Percentiles rank a stretch among this genome's conserved stretches.
phyloP scores from a whole-genome alignment of 2,329 filamentous ascomycete species.

The Bipolaris oryzae region DNA sequence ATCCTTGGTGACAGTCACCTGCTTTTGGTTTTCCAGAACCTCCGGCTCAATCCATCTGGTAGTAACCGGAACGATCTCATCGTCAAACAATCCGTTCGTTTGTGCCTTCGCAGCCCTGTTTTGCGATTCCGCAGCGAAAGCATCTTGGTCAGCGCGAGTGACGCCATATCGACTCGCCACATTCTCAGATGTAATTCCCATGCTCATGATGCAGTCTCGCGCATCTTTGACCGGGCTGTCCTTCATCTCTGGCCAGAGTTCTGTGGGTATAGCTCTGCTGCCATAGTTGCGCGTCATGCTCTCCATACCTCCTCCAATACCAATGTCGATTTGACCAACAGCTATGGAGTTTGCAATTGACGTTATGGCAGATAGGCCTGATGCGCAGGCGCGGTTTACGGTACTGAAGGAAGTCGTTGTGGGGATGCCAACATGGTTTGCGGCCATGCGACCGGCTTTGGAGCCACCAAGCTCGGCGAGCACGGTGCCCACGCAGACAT shows the following conservation, averaged over 20 bases:
- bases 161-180: conserved; percentile 80
- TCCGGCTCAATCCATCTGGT: conserved; percentile 72
- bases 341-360: conserved; percentile 75
- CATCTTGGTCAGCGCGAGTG: conserved; percentile 77
- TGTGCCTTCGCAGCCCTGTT: conserved; percentile 73
- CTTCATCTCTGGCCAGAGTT: conserved; percentile 76
- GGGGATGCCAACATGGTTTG: conserved; percentile 81
- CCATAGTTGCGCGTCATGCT: conserved; percentile 95
- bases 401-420: conserved; percentile 79
- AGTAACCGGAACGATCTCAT: conserved; percentile 79
- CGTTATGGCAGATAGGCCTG: conserved; percentile 77
- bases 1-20: conserved; percentile 74
- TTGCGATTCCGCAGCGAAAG: conserved; percentile 78
- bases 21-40: conserved; percentile 55
- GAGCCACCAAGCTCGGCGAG: conserved; percentile 88
- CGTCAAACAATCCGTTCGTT: conserved; percentile 70
- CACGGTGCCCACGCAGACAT: conserved; percentile 86
- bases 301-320: conserved; percentile 90
- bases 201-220: conserved; percentile 88
- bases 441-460: conserved; percentile 90
- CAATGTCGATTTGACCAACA: conserved; percentile 72
- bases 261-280: conserved; percentile 78
- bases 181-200: conserved; percentile 91
- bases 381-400: conserved; percentile 85
- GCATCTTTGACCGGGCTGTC: conserved; percentile 71